Evolutionary conservation across 768 basidiomycete species (phyloP).

Genomic region (Cyathus striatus): DNA sequence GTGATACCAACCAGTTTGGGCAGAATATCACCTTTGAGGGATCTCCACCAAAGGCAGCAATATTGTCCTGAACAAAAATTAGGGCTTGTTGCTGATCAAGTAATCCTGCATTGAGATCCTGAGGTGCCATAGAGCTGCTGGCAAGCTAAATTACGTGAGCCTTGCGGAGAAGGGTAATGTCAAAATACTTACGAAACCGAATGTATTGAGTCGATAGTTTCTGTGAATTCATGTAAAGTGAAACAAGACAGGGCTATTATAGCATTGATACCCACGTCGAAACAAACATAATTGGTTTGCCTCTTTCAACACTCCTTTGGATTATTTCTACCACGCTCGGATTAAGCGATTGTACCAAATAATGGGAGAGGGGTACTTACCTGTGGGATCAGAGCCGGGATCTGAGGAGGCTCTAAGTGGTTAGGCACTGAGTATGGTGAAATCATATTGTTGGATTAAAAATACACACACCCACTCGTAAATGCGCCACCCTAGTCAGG

Average conservation of each 20-base stretch:
- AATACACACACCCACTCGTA: not conserved
- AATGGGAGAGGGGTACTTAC: not conserved
- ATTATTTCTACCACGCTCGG: conserved; percentile 40
- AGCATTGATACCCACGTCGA: conserved; percentile 29
- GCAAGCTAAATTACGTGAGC: conserved; percentile 27
- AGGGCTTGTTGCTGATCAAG: conserved; percentile 57
- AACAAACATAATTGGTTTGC: conserved; percentile 51
- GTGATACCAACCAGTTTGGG: too few species aligned
- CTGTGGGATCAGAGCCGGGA: conserved; percentile 1
- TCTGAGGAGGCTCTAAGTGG: not conserved
- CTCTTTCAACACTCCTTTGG: conserved; percentile 36
- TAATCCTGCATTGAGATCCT: conserved; percentile 56
- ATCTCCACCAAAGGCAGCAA: conserved; percentile 64
- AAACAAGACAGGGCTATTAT: conserved; percentile 4
- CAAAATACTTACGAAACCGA: conserved; percentile 41
- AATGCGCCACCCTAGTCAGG: not conserved
- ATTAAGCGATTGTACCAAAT: not conserved
- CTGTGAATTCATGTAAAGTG: conserved; percentile 17
- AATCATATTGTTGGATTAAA: not conserved
- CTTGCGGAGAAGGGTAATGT: not conserved
- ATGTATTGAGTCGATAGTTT: conserved; percentile 55
- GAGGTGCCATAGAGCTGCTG: conserved; percentile 34
- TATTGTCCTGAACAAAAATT: conserved; percentile 57
- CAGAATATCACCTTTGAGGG: conserved; percentile 33
- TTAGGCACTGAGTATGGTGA: not conserved